Evolutionary conservation across 768 basidiomycete species (phyloP).

Genomic region (Amanita jacksonii): DNA sequence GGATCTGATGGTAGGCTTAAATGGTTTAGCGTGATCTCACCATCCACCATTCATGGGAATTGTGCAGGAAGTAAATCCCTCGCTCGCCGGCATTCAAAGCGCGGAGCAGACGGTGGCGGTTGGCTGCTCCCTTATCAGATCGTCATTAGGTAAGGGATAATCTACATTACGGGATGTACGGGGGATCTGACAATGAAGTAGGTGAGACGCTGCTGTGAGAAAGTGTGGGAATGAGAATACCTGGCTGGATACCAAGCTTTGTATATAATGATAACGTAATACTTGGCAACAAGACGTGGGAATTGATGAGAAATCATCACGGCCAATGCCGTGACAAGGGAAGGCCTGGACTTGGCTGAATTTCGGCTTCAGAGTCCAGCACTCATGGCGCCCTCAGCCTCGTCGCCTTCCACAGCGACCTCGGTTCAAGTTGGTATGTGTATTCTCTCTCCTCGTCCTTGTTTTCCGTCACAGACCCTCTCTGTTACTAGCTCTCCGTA

Average conservation of each 20-base stretch:
- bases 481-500: slow-evolving; percentile 61
- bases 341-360: slow-evolving; percentile 12
- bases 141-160: slow-evolving; percentile 60
- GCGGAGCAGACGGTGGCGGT: slow-evolving; percentile 86
- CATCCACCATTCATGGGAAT: neutral
- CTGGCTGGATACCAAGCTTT: neutral
- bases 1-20: slow-evolving; percentile 75
- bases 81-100: slow-evolving; percentile 62
- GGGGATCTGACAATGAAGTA: slow-evolving; percentile 9
- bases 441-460: neutral
- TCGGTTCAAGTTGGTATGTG: slow-evolving; percentile 90
- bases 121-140: slow-evolving; percentile 77
- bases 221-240: neutral
- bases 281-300: slow-evolving; percentile 1
- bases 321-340: slow-evolving; percentile 1
- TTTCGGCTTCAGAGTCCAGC: slow-evolving; percentile 22
- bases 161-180: neutral
- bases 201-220: slow-evolving; percentile 35
- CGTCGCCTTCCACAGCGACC: slow-evolving; percentile 65
- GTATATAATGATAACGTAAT: too few species aligned
- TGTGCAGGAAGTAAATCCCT: slow-evolving; percentile 96
- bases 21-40: slow-evolving; percentile 7
- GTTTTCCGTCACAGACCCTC: slow-evolving; percentile 1
- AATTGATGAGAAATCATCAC: slow-evolving; percentile 15
- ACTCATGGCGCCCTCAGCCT: slow-evolving; percentile 67